Base-by-base conservation (phyloP, 768 basidiomycete species). In the Candolleomyces aberdarensis region DNA sequence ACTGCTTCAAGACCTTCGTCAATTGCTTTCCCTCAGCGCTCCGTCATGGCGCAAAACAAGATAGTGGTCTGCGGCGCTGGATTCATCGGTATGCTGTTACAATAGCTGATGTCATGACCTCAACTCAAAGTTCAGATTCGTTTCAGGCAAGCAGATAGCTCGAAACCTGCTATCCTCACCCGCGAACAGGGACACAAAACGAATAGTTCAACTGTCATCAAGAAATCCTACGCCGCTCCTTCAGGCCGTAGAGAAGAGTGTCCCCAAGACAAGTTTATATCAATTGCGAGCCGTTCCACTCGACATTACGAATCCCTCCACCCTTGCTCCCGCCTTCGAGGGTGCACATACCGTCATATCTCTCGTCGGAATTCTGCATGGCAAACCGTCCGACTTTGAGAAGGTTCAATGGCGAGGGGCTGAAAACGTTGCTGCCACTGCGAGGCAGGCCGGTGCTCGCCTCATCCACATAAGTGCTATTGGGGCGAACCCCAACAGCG, bases 401-500 rank as follows among this genome's bases (percentile, higher is more conserved):
- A 74, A 74, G 10, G 78, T 88, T 15, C 89, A 91, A 64, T 80
- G 81, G 77, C 77, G 76, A 64, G 89, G 90, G 5, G 86, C 85
- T 17, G 81, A 84, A 64, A 87, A 89, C 64, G 83, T 92, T 8
- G 87, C 88, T 0, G 65, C 68, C 41, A 79, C 79, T 2, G 83
- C 86, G 0, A 79, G 76, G 60, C 69, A 76, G 6, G 76, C 70
- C 31, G 84, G 84, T 13, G 86, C 86, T 6, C 85, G 81, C 64
- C 73, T 88, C 17, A 76, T 88, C 22, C 87, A 89, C 64, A 72
- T 92, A 65, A 88, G 86, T 63, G 87, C 89, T 22, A 88, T 92
- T 66, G 88, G 88, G n/a, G 87, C 88, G n/a, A 78, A 89, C 67
- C 65, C 75, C 1, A 64, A 74, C 11, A 89, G 87, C 61, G 64